Conservation (phyloP, 202 grass and related monocot genomes). For the Eragrostis tef region DNA sequence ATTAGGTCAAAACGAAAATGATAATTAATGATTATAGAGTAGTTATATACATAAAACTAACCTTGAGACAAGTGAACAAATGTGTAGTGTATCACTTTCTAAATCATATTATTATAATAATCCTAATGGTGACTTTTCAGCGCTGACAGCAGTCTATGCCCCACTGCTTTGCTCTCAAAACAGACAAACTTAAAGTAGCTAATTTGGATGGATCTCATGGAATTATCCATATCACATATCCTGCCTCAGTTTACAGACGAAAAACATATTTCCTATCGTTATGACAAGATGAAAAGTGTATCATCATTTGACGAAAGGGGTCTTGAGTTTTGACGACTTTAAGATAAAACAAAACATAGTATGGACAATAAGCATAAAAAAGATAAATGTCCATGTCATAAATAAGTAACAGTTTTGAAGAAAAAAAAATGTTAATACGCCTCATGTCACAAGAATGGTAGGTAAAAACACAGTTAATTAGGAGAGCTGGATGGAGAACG, state of each 20-base stretch:
- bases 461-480: neutral
- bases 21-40: neutral
- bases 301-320: neutral
- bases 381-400: neutral
- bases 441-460: neutral
- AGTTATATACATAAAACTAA: neutral
- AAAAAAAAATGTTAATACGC: neutral
- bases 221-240: neutral
- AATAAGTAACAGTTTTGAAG: neutral
- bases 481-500: neutral
- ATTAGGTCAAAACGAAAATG: neutral
- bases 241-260: neutral
- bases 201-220: neutral
- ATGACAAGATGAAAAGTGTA: neutral
- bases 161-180: neutral
- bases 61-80: neutral
- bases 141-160: conserved; percentile 5
- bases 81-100: conserved; percentile 1
- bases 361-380: conserved; percentile 24
- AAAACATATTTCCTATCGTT: neutral
- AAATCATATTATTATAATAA: neutral
- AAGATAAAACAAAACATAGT: conserved; percentile 12
- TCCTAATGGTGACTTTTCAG: conserved; percentile 13
- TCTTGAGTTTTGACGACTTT: neutral
- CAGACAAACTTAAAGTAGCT: conserved; percentile 3